phyloP scores from a whole-genome alignment of 768 basidiomycete species.

The button mushroom (Agaricus bisporus) region DNA sequence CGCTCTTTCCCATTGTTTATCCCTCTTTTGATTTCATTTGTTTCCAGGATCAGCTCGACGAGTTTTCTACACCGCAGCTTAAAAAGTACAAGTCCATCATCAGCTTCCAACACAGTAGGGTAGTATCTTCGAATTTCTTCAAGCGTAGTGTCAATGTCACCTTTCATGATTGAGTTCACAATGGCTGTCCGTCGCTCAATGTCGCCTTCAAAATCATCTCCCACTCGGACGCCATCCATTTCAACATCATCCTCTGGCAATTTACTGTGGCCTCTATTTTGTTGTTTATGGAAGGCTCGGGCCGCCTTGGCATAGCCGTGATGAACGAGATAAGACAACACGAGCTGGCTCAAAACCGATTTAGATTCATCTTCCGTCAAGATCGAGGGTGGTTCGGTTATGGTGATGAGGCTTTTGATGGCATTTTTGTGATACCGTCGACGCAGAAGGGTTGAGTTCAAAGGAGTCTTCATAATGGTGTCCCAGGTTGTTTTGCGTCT shows the following conservation, averaged over 20 bases:
- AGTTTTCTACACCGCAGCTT: conserved; percentile 82
- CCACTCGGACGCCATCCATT: conserved; percentile 27
- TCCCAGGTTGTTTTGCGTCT: conserved; percentile 62
- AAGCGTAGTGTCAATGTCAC: conserved; percentile 69
- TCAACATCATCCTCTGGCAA: conserved; percentile 38
- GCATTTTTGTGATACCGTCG: conserved; percentile 18
- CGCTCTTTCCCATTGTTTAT: conserved; percentile 34
- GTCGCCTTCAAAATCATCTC: conserved; percentile 34
- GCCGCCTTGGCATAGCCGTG: conserved; percentile 78
- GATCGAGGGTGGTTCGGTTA: conserved; percentile 5
- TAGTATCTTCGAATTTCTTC: conserved; percentile 47
- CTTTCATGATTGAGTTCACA: conserved; percentile 59
- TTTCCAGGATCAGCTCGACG: conserved; percentile 72
- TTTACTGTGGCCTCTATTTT: conserved; percentile 15
- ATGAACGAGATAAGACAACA: conserved; percentile 76
- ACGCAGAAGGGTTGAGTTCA: conserved; percentile 33
- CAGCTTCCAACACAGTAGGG: conserved; percentile 58
- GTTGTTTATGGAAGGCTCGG: conserved; percentile 57
- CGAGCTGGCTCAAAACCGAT: conserved; percentile 62
- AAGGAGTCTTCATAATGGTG: conserved; percentile 52
- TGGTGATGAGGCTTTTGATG: conserved; percentile 11
- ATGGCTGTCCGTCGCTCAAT: conserved; percentile 67
- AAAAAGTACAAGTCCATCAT: conserved; percentile 69
- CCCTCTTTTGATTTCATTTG: conserved; percentile 62
- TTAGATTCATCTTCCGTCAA: conserved; percentile 43